Evolutionary conservation across 2,329 filamentous ascomycete species (phyloP), one percentile per base, ranked within the genome.

Genomic region (Davidsoniella virescens): DNA sequence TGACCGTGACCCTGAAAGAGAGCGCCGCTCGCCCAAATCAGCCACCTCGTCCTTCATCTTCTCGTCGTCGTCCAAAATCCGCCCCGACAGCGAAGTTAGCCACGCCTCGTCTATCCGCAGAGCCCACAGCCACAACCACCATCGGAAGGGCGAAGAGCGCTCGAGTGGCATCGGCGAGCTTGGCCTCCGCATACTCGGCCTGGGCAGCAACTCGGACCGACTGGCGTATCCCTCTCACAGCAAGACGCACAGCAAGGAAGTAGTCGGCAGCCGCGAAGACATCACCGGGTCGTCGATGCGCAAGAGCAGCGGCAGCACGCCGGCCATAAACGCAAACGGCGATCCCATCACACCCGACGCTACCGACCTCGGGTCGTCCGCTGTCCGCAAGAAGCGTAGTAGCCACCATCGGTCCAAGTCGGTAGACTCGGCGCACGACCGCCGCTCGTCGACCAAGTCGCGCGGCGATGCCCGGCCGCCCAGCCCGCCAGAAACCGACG

Each of bases 191-290:
- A 41, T 52, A 26, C 26, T 49, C 12, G 43, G 42, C 17, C 17
- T 44, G 10, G 41, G 40, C 14, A 29, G 64, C 42, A 66, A 62
- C 53, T 61, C 58, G 46, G 68, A 72, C 49, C 70, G 71, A 25
- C 62, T 69, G 33, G 74, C 72, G 54, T 94, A 94, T 61, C 86
- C 87, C 1, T 73, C 74, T 9, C 87, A 93, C 64, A 92, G 84
- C 66, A 95, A 93, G 66, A 84, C 84, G 10, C 86, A 94, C 64
- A 93, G 87, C 70, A 92, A 87, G 64, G 90, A 95, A 67, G 77
- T 79, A 42, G 76, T 94, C 49, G 72, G 77, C 56, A 80, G 77
- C 60, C 70, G 69, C 48, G 75, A 80, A 43, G 70, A 76, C 49
- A 56, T 75, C 45, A 61, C 64, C 17, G 52, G 56, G 6, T 56